phyloP scores from a whole-genome alignment of 2,329 filamentous ascomycete species.

The Diplocarpon mali region DNA sequence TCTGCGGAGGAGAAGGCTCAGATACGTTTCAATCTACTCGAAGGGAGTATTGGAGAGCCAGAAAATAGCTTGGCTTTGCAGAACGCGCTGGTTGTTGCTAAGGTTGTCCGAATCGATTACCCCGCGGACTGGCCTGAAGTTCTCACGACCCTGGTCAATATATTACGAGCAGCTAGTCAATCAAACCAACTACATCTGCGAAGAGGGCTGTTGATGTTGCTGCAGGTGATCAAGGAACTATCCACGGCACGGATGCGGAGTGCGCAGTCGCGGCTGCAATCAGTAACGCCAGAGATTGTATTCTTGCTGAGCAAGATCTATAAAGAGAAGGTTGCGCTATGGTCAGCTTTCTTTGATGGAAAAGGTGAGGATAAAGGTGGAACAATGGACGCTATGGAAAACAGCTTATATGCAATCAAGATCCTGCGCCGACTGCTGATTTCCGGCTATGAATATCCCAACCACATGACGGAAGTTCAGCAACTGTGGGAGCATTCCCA shows the following conservation, averaged over 20 bases:
- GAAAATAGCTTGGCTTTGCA: constrained; percentile 70
- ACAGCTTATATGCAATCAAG: constrained; percentile 70
- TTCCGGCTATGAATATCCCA: constrained; percentile 73
- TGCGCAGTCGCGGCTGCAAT: constrained; percentile 66
- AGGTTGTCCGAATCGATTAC: constrained; percentile 82
- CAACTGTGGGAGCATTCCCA: constrained; percentile 74
- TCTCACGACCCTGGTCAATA: constrained; percentile 47
- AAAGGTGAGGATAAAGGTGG: constrained; percentile 47
- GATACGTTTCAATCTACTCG: constrained; percentile 65
- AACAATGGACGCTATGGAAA: constrained; percentile 55
- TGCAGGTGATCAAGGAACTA: constrained; percentile 85
- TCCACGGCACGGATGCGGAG: constrained; percentile 66
- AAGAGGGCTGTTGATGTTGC: constrained; percentile 62
- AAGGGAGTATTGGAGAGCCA: constrained; percentile 66
- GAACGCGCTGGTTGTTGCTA: constrained; percentile 78
- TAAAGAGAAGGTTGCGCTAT: constrained; percentile 56
- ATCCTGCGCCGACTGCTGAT: constrained; percentile 69
- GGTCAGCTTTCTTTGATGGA: constrained; percentile 50
- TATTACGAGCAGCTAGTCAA: constrained; percentile 48
- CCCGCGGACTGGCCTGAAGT: constrained; percentile 71
- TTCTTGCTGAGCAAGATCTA: constrained; percentile 72
- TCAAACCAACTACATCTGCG: constrained; percentile 55
- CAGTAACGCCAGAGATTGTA: constrained; percentile 73
- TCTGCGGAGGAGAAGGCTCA: constrained; percentile 63
- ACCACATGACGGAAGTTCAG: constrained; percentile 63